Evolutionary conservation across 129 eudicot species (phyloP), one percentile per base, ranked within the genome.

Genomic region (Erigeron canadensis): DNA sequence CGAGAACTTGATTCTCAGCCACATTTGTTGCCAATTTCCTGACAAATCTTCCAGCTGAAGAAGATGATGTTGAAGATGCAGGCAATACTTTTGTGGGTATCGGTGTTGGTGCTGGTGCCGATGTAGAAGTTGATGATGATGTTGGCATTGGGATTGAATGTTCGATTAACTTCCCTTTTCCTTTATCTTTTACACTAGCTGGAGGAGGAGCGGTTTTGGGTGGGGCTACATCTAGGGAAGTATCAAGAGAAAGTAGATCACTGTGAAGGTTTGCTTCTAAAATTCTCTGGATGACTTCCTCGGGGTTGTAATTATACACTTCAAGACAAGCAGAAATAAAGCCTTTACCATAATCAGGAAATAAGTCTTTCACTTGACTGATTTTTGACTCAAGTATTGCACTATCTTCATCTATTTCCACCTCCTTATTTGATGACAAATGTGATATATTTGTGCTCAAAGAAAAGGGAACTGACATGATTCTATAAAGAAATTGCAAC

Each of bases 301-400:
- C 99, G 3, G 96, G 86, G 47, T 90, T 82, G 22, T 90, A 85
- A 80, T 95, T 86, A 62, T 95, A 95, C 42, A 84, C 97, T 78
- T 95, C 94, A 38, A 95, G 97, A 79, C 99, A 95, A 9, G 96
- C 96, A 10, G 86, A 81, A 44, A 95, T 54, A 72, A 84, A 95
- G 17, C 99, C 99, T 9, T 84, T 84, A 6, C 99, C 96, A 58
- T 95, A 95, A 71, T 95, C 93, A 47, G 99, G 99, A 71, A 95
- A 95, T 10, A 95, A 79, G 50, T 95, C 99, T 80, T 82, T 95
- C 74, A 95, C 84, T 80, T 95, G 99, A 70, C 94, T 90, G 68
- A 95, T 90, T 87, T 86, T 88, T 6, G 99, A 95, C 72, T 90
- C 99, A 11, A 68, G 51, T 67, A 95, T 87, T 40, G 89, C 94